Base-by-base conservation (phyloP, 306 rosid genomes). In the Trifolium subterraneum region DNA sequence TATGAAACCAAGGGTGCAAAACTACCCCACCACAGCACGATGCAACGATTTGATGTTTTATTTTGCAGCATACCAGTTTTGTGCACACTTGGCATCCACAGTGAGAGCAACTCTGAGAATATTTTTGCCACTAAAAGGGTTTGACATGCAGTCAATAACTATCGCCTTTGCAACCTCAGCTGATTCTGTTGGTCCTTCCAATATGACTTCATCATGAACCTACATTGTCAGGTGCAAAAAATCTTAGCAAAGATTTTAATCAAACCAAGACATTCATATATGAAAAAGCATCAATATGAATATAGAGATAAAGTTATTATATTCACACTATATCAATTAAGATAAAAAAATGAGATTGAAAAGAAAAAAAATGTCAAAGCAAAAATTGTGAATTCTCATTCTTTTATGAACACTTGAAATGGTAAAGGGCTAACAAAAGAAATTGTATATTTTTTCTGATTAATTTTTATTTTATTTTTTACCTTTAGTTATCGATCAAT, bases 151-250 rank as follows among this genome's bases (percentile, higher is more conserved):
- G 16, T 94, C 90, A 19, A 87, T 86, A 66, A 94, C 97, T 82
- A 94, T 84, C 73, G 87, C 87, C 89, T 91, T 94, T 0, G 98
- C 98, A 44, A 84, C 81, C 82, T 90, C 93, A 0, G 93, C 97
- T 0, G 96, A 87, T 45, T 90, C 95, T 2, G 86, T 83, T 36
- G 98, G 98, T 66, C 98, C 98, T 88, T 94, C 98, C 82, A 94
- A 81, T 75, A 94, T 94, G 72, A 91, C 96, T 88, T 94, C 97
- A 79, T 94, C 98, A 76, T 89, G 97, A 76, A 94, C 96, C 98
- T 94, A 85, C 16, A 48, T 76, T 65, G 51, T 15, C 22, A 79
- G 16, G 35, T 73, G 54, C 68, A 58, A 38, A 64, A 51, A 73
- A 41, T 7, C 50, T 64, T 76, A 52, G 70, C 8, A 6, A 72